These are phyloP conservation scores for Tuber aestivum DNA, from an alignment of 495 filamentous ascomycete genomes.

Conservation along the genomic window DNA sequence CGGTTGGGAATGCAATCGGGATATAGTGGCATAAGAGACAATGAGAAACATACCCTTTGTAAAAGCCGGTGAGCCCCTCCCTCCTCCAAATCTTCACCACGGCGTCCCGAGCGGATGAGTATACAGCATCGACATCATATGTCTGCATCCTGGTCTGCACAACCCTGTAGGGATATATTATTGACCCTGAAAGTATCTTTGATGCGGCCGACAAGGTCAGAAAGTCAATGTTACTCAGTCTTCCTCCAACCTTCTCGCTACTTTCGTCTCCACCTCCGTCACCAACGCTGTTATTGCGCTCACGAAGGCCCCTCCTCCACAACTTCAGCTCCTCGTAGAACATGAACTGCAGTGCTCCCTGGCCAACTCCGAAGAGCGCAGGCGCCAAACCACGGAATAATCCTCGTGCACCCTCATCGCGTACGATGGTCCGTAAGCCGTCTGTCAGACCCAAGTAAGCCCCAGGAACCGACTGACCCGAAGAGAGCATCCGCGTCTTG, in stretches of 20 bases:
- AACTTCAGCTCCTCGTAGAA: conserved; percentile 85
- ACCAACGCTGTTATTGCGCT: conserved; percentile 11
- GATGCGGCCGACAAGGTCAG: conserved; percentile 69
- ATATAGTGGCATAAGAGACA: conserved; percentile 19
- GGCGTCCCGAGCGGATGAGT: conserved; percentile 66
- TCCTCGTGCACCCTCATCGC: conserved; percentile 63
- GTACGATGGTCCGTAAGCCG: conserved; percentile 60
- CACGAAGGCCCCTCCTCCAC: conserved; percentile 42
- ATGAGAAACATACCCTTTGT: conserved; percentile 58
- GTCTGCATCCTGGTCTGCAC: conserved; percentile 80
- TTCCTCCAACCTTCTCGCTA: conserved; percentile 32
- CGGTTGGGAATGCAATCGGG: conserved; percentile 8
- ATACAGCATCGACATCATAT: conserved; percentile 66
- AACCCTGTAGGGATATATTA: conserved; percentile 93
- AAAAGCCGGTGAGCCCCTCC: conserved; percentile 80
- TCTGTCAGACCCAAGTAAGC: conserved; percentile 65
- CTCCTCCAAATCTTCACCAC: conserved; percentile 63
- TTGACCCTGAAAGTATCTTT: conserved; percentile 77
- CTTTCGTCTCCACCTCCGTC: conserved; percentile 21
- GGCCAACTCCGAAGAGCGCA: conserved; percentile 80
- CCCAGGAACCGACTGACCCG: conserved; percentile 61
- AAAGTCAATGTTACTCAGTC: conserved; percentile 67
- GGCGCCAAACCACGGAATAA: conserved; percentile 81
- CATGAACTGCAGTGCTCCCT: conserved; percentile 93
- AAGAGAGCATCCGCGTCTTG: conserved; percentile 94